Evolutionary conservation across 176 grass and related monocot species (phyloP).

Genomic region (Miscanthus lutarioriparius): DNA sequence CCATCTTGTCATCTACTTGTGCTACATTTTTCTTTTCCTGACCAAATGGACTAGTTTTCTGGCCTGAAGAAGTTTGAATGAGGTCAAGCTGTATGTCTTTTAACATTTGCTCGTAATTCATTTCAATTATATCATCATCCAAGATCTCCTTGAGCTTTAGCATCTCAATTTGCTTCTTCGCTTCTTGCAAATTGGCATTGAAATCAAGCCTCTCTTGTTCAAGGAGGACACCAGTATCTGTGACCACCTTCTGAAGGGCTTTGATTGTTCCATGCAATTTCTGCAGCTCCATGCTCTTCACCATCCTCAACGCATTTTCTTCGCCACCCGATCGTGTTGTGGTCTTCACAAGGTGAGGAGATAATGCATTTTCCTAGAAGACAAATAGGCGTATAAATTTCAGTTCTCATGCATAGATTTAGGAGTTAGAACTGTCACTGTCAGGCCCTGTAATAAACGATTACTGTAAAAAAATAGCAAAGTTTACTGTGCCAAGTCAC

Average conservation of each 20-base stretch:
- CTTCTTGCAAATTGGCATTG: slow-evolving; percentile 59
- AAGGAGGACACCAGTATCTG: slow-evolving; percentile 55
- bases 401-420: slow-evolving; percentile 12
- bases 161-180: slow-evolving; percentile 79
- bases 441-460: background rate
- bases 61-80: slow-evolving; percentile 57
- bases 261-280: slow-evolving; percentile 73
- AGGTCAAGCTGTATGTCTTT: slow-evolving; percentile 90
- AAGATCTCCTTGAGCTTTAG: slow-evolving; percentile 76
- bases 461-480: slow-evolving; percentile 4
- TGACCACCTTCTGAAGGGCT: slow-evolving; percentile 76
- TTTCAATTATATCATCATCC: slow-evolving; percentile 52
- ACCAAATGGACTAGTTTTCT: slow-evolving; percentile 25
- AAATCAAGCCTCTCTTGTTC: slow-evolving; percentile 80
- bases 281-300: slow-evolving; percentile 56
- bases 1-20: slow-evolving; percentile 47
- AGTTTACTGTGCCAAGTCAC: background rate
- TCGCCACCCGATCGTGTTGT: slow-evolving; percentile 30
- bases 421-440: background rate
- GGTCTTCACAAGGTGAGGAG: slow-evolving; percentile 34
- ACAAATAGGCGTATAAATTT: background rate
- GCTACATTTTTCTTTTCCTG: slow-evolving; percentile 41
- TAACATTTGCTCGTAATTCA: slow-evolving; percentile 64
- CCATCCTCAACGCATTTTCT: slow-evolving; percentile 33
- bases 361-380: slow-evolving; percentile 55